Base-by-base conservation (phyloP, 2,329 filamentous ascomycete species). In the Penicillium sp. region DNA sequence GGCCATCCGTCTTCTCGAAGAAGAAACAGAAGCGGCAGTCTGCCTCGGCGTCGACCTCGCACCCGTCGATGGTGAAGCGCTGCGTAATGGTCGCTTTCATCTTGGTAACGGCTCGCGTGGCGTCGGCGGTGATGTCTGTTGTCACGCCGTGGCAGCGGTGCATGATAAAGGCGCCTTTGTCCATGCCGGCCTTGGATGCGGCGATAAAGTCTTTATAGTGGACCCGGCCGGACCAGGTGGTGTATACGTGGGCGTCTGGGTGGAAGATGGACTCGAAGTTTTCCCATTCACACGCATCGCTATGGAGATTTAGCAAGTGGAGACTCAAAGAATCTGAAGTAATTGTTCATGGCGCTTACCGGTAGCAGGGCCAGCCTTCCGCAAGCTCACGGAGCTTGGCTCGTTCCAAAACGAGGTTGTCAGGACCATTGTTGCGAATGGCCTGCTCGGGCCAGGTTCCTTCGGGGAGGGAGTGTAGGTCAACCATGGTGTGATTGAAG, bases 151-250 rank as follows among this genome's bases (percentile, higher is more conserved):
- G 77, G 58, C 73, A 72, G 59, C 83, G 82, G 69, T 86, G 83
- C 81, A 84, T 83, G 72, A 85, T 85, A 72, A 84, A 84, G 53
- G 79, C 82, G 17, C 83, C 82, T 10, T 75, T 73, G 25, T 78
- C 73, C 70, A 84, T 83, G 58, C 82, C 83, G 8, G 74, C 70
- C 62, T 83, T 79, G 12, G 82, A 85, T 51, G 80, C 77, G 20
- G 71, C 62, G 64, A 84, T 83, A 69, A 84, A 83, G 59, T 77
- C 76, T 0, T 70, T 62, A 59, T 76, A 75, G 14, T 71, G 64
- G 0, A 78, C 78, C 6, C 77, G 73, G 2, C 81, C 81, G 0
- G 80, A 79, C 82, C 81, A 84, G 11, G 81, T 82, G 0, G 82
- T 83, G 68, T 82, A 83, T 37, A 83, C 77, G 62, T 77, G 74